Evolutionary conservation across 129 eudicot species (phyloP).

Genomic region (Sambucus nigra): DNA sequence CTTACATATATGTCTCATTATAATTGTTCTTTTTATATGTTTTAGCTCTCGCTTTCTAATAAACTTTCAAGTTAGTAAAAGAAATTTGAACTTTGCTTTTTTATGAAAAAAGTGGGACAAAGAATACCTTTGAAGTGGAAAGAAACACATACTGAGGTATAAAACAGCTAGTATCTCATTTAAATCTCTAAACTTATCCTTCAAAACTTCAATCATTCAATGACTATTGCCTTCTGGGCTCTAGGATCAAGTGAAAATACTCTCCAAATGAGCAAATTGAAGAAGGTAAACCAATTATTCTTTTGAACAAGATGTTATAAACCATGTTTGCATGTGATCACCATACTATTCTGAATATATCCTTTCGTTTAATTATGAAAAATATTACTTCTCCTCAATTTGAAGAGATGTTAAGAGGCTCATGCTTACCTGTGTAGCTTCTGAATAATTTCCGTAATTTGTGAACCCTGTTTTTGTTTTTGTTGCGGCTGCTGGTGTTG

Average conservation of each 20-base stretch:
- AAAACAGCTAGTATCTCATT: slow-evolving; percentile 8
- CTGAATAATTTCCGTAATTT: too few species aligned
- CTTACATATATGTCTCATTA: background rate
- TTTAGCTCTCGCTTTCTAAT: slow-evolving; percentile 26
- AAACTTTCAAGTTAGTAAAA: slow-evolving; percentile 7
- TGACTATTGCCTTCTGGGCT: background rate
- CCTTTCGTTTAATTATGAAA: too few species aligned
- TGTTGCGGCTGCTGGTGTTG: too few species aligned
- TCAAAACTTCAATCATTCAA: slow-evolving; percentile 8
- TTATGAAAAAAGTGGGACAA: slow-evolving; percentile 15
- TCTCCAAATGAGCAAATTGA: background rate
- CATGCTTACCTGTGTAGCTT: too few species aligned
- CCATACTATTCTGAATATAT: too few species aligned
- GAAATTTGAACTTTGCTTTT: slow-evolving; percentile 31
- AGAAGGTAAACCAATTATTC: background rate
- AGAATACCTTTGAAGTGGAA: background rate
- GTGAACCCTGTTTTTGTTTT: too few species aligned
- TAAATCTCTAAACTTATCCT: slow-evolving; percentile 21
- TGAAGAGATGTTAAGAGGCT: too few species aligned
- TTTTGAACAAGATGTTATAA: background rate
- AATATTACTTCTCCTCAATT: too few species aligned
- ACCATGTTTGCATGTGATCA: too few species aligned
- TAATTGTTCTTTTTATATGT: slow-evolving; percentile 8
- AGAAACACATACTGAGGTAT: background rate
- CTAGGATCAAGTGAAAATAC: background rate